These are phyloP conservation scores for Saccharomyces hybrid DNA, from an alignment of 1,139 yeast genomes.

Conservation along the genomic window DNA sequence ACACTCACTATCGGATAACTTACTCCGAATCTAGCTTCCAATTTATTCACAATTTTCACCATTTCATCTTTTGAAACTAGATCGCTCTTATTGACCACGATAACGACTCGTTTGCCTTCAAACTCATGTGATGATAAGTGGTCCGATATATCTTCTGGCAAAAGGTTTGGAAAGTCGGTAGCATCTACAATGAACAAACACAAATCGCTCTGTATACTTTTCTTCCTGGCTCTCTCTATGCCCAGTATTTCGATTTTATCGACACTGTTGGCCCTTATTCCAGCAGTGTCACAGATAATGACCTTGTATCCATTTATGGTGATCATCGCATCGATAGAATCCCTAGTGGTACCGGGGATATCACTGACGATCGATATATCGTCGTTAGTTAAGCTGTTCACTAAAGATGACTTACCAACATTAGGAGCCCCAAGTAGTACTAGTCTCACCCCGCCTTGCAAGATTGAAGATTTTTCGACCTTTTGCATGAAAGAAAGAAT, in stretches of 20 bases:
- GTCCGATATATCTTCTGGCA: neutral
- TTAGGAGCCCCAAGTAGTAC: constrained; percentile 87
- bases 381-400: constrained; percentile 64
- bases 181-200: constrained; percentile 45
- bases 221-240: constrained; percentile 61
- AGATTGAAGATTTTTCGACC: constrained; percentile 54
- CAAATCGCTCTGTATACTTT: constrained; percentile 54
- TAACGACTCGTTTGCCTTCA: constrained; percentile 27
- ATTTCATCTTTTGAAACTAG: constrained; percentile 31
- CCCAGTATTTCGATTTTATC: constrained; percentile 77
- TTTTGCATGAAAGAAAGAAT: constrained; percentile 44
- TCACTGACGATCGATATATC: constrained; percentile 90
- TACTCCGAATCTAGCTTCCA: neutral
- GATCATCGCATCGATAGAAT: constrained; percentile 70
- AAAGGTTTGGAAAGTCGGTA: constrained; percentile 4
- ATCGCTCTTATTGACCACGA: constrained; percentile 59
- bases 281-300: constrained; percentile 88
- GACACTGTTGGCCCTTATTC: constrained; percentile 50
- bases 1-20: constrained; percentile 34
- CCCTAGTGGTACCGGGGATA: constrained; percentile 93
- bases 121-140: neutral
- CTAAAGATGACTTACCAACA: constrained; percentile 90
- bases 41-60: neutral
- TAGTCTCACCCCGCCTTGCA: constrained; percentile 66
- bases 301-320: constrained; percentile 83